Conservation (phyloP, 257 asterid species). For the Nicotiana knightiana region DNA sequence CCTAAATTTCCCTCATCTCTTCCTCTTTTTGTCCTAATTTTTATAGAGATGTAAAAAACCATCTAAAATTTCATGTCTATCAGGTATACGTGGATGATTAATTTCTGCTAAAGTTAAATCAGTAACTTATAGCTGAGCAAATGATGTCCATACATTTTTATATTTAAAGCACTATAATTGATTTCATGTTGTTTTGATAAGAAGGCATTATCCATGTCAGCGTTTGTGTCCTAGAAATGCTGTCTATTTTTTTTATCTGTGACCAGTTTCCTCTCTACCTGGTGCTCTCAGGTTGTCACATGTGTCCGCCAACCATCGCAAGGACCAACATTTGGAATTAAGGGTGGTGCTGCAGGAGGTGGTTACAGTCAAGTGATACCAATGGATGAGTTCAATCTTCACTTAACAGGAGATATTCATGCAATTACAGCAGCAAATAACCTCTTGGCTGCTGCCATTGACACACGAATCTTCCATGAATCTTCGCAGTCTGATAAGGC, state of each 20-base stretch:
- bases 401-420: conserved; percentile 94
- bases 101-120: not conserved
- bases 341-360: conserved; percentile 99
- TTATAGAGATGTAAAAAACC: not conserved
- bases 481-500: conserved; percentile 89
- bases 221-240: not conserved
- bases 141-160: not conserved
- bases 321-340: conserved; percentile 96
- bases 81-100: not conserved
- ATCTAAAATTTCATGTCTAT: not conserved
- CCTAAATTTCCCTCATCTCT: not conserved
- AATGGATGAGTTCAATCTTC: conserved; percentile 98
- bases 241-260: not conserved
- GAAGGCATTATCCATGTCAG: not conserved
- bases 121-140: not conserved
- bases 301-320: conserved; percentile 94
- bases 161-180: not conserved
- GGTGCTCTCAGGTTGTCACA: conserved; percentile 61
- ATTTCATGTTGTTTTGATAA: not conserved
- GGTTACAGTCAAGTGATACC: conserved; percentile 99
- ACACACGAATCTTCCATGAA: conserved; percentile 86
- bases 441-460: conserved; percentile 96
- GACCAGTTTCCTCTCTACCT: conserved; percentile 7
- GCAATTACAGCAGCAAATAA: conserved; percentile 97
- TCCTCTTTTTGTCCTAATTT: not conserved